These are phyloP conservation scores for Aspergillus sp. DNA, from an alignment of 2,329 filamentous ascomycete species.

Conservation along the genomic window DNA sequence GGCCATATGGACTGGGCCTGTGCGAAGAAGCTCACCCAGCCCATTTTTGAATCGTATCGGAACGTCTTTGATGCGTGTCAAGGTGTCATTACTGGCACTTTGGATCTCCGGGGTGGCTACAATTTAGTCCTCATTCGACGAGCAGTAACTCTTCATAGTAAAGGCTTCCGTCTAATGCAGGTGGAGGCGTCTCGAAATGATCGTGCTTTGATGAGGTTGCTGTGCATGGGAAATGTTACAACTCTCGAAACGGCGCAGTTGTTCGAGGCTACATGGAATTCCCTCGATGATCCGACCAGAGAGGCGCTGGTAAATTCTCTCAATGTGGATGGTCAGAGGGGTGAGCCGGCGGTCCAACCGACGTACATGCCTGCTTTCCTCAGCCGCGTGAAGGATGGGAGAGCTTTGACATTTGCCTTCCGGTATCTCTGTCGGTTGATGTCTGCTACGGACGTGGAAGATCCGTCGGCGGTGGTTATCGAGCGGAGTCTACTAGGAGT, in stretches of 20 bases:
- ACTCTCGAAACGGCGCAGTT: slow-evolving; percentile 21
- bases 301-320: slow-evolving; percentile 20
- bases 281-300: slow-evolving; percentile 11
- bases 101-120: slow-evolving; percentile 20
- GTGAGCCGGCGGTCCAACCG: slow-evolving; percentile 27
- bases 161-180: slow-evolving; percentile 22
- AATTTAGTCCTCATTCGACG: slow-evolving; percentile 25
- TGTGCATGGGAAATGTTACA: slow-evolving; percentile 31
- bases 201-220: slow-evolving; percentile 28
- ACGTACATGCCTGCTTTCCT: slow-evolving; percentile 29
- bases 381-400: too few relatives aligned
- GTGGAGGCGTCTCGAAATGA: slow-evolving; percentile 14
- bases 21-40: slow-evolving; percentile 21
- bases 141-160: slow-evolving; percentile 17
- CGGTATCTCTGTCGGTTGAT: too few relatives aligned
- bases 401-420: too few relatives aligned
- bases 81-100: too few relatives aligned
- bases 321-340: slow-evolving; percentile 28
- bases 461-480: too few relatives aligned
- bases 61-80: slow-evolving; percentile 7
- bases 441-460: too few relatives aligned
- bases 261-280: slow-evolving; percentile 20
- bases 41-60: slow-evolving; percentile 26
- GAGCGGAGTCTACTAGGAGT: too few relatives aligned
- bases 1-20: slow-evolving; percentile 28